Evolutionary conservation across 768 basidiomycete genomes (phyloP), one percentile per base, ranked within the genome.

Genomic region (Daedalea quercina): DNA sequence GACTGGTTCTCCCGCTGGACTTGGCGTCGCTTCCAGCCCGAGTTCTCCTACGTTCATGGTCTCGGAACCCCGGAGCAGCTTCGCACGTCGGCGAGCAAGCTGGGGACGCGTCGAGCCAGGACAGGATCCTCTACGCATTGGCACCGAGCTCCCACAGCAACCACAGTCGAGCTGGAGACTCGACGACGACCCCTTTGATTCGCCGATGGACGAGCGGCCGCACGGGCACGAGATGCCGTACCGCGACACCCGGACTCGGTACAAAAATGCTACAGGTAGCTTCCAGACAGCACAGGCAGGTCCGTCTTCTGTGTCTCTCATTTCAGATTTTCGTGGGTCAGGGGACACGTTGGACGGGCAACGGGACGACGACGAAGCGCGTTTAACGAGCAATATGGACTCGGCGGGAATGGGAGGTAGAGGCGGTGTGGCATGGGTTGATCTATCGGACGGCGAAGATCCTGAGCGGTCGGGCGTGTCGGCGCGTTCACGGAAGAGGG

Each of bases 361-460:
- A 47, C 67, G 71, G 51, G 82, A 82, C 43, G 83, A 83, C 60
- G 82, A 84, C 59, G 74, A 81, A 56, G 75, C 76, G 0, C 77
- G 71, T 58, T 69, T 88, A 54, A 85, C 84, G 7, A 60, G 73
- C 2, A 76, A 79, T 50, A 78, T 80, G 72, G 68, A 76, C 34
- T 67, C 63, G 9, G 69, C 61, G 57, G 70, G 65, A 44, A 63
- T 58, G 31, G 65, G n/a, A n/a, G n/a, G n/a, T n/a, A n/a, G n/a
- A n/a, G n/a, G n/a, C n/a, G n/a, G n/a, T n/a, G 58, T 22, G 68
- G 63, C 48, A 11, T 31, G 28, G 64, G 53, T 23, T 58, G 54
- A 54, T 47, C 53, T 68, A 61, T 53, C 67, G 17, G 57, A 57
- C 19, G 60, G 60, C 49, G 55, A 54, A 6, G 85, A 84, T 61